phyloP scores from a whole-genome alignment of 257 asterid genomes.

The Ilex asprella region DNA sequence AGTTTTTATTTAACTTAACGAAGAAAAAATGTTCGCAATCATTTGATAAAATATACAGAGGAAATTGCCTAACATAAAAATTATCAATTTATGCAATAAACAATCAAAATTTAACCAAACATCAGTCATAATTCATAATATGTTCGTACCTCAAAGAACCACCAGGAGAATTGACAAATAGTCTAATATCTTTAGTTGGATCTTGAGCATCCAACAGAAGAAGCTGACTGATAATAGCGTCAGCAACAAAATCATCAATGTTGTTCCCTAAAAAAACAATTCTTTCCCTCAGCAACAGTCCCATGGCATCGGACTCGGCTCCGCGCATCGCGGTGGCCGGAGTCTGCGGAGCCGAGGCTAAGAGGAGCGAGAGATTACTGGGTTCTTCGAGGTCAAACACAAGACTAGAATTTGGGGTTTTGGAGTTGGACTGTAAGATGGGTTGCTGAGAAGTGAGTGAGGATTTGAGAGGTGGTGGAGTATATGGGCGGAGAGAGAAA shows the following conservation, averaged over 20 bases:
- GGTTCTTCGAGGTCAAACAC: conserved; percentile 10
- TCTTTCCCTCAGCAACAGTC: conserved; percentile 79
- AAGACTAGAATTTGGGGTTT: conserved; percentile 12
- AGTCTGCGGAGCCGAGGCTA: conserved; percentile 41
- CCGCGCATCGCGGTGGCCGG: conserved; percentile 66
- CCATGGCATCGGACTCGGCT: conserved; percentile 76
- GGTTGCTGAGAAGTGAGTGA: conserved; percentile 30
- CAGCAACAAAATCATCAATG: conserved; percentile 84
- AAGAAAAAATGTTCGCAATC: too few relatives aligned
- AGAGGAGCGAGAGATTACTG: conserved; percentile 29
- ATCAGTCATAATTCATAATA: neutral
- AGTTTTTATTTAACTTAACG: too few relatives aligned
- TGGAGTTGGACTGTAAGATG: conserved; percentile 14
- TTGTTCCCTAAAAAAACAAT: conserved; percentile 72
- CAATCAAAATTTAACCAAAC: conserved; percentile 4
- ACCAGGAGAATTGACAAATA: conserved; percentile 84
- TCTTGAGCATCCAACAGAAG: conserved; percentile 83
- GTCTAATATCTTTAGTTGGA: conserved; percentile 74
- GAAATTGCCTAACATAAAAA: neutral
- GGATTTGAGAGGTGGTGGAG: conserved; percentile 31
- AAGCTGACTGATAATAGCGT: conserved; percentile 80
- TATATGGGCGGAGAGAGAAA: conserved; percentile 15
- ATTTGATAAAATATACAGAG: too few relatives aligned
- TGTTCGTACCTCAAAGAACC: conserved; percentile 74
- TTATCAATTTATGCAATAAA: neutral